Evolutionary conservation across 1,284 basidiomycete genomes (phyloP).

Genomic region (Somion occarium): DNA sequence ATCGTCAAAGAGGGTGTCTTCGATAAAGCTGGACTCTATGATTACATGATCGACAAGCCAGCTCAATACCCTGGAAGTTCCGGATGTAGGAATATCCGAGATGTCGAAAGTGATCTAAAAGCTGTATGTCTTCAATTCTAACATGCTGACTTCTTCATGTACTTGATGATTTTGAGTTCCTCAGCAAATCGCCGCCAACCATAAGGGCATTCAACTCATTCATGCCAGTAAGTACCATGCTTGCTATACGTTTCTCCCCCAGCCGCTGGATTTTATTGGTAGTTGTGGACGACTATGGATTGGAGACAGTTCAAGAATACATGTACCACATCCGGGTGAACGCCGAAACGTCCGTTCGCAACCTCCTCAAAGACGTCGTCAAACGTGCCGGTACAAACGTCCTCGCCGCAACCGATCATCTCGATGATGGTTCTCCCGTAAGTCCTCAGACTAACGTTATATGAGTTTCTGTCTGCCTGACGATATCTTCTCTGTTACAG

Average conservation of each 20-base stretch:
- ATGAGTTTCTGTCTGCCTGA: not conserved
- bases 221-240: conserved; percentile 50
- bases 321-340: conserved; percentile 90
- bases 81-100: conserved; percentile 79
- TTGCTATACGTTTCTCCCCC: not conserved
- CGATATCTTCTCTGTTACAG: conserved; percentile 28
- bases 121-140: conserved; percentile 50
- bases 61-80: conserved; percentile 81
- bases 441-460: conserved; percentile 14
- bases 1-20: conserved; percentile 84
- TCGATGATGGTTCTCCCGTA: conserved; percentile 87
- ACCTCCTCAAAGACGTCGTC: conserved; percentile 76
- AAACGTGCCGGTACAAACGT: conserved; percentile 60
- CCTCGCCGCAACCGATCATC: conserved; percentile 71
- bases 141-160: not conserved
- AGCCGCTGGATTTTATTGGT: conserved; percentile 6
- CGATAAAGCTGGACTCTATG: conserved; percentile 69
- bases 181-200: conserved; percentile 94
- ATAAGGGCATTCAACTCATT: conserved; percentile 86
- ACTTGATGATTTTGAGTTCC: too few relatives aligned
- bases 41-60: conserved; percentile 84
- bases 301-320: conserved; percentile 87
- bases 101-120: conserved; percentile 90
- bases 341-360: conserved; percentile 86
- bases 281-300: conserved; percentile 86